phyloP scores from a whole-genome alignment of 2,329 filamentous ascomycete genomes.

The Trichoderma sp. region DNA sequence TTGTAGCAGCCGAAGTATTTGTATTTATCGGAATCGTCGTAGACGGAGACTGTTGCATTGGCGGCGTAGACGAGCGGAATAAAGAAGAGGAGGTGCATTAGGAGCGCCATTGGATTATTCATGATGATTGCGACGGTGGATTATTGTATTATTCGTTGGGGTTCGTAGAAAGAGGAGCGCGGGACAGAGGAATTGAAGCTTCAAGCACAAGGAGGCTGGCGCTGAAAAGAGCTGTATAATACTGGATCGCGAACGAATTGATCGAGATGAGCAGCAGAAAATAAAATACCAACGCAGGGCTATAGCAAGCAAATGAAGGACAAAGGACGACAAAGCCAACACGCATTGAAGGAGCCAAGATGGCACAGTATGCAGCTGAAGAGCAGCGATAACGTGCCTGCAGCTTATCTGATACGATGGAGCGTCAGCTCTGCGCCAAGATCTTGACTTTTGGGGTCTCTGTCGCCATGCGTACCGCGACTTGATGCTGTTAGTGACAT shows the following conservation, averaged over 20 bases:
- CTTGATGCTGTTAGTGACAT: not conserved
- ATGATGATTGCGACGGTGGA: not conserved
- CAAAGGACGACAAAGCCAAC: not conserved
- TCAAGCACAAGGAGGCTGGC: no score
- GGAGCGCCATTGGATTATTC: not conserved
- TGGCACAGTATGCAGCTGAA: constrained; percentile 10
- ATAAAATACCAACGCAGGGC: not conserved
- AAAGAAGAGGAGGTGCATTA: constrained; percentile 15
- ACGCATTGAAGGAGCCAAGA: not conserved
- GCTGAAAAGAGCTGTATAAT: not conserved
- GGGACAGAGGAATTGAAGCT: not conserved
- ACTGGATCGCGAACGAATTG: not conserved
- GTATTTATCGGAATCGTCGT: constrained; percentile 32
- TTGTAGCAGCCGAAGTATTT: constrained; percentile 57
- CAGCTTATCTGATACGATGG: not conserved
- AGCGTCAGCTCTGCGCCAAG: constrained; percentile 1
- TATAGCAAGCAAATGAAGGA: not conserved
- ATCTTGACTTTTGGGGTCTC: not conserved
- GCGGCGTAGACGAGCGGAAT: constrained; percentile 22
- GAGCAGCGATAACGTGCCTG: constrained; percentile 6
- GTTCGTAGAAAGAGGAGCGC: not conserved
- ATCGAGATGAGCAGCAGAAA: not conserved
- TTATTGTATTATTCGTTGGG: not conserved
- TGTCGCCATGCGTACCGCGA: not conserved
- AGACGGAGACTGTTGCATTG: constrained; percentile 30